Percentiles rank a stretch among this genome's conserved stretches.
Evolutionary conservation across 2,329 filamentous ascomycete genomes (phyloP).

Genomic region (Exophiala calicioides): DNA sequence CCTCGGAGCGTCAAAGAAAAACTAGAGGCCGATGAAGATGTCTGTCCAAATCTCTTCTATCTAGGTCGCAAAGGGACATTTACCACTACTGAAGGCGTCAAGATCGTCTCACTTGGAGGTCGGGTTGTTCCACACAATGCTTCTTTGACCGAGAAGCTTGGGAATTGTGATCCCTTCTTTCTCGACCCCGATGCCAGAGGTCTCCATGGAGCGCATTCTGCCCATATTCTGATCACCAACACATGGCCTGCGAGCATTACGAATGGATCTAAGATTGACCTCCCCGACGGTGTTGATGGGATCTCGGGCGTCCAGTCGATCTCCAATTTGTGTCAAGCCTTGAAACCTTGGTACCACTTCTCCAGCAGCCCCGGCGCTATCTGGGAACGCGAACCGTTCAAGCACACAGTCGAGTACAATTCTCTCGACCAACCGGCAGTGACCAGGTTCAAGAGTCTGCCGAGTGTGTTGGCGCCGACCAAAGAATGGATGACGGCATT

Average conservation of each 20-base stretch:
- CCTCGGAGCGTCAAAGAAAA: conserved; percentile 71
- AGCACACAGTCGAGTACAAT: conserved; percentile 41
- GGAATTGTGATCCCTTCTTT: conserved; percentile 76
- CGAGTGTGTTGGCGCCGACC: conserved; percentile 69
- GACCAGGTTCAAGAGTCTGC: conserved; percentile 89
- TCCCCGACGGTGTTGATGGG: conserved; percentile 53
- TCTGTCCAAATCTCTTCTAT: conserved; percentile 89
- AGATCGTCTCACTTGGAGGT: conserved; percentile 84
- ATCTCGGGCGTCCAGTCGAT: conserved; percentile 65
- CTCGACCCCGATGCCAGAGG: conserved; percentile 73
- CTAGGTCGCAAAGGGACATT: conserved; percentile 83
- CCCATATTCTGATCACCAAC: conserved; percentile 84
- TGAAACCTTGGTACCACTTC: conserved; percentile 94
- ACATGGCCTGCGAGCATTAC: conserved; percentile 79
- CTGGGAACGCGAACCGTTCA: conserved; percentile 90
- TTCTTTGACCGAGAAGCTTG: conserved; percentile 64
- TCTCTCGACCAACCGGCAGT: conserved; percentile 59
- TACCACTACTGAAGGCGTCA: conserved; percentile 85
- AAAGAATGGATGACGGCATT: conserved; percentile 70
- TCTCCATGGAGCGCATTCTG: conserved; percentile 71
- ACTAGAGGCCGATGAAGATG: conserved; percentile 69
- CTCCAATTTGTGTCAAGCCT: conserved; percentile 71
- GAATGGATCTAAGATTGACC: conserved; percentile 64
- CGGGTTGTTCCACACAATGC: conserved; percentile 58
- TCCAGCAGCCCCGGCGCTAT: conserved; percentile 69